phyloP scores from a whole-genome alignment of 2,329 filamentous ascomycete species.

The Fusarium pilosicola region DNA sequence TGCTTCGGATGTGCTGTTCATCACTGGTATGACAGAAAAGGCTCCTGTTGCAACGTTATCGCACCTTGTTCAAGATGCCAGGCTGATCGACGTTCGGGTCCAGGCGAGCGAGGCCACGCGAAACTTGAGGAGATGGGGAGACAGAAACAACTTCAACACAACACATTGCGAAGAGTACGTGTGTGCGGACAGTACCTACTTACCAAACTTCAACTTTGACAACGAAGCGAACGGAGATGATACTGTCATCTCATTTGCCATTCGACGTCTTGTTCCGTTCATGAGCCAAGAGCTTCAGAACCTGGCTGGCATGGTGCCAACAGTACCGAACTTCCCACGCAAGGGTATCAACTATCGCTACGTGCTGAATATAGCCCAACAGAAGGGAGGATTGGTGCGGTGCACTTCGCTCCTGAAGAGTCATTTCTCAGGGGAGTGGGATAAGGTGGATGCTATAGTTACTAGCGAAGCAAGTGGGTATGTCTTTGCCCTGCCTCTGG shows the following conservation, averaged over 20 bases:
- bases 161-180: not conserved
- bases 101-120: slow-evolving; percentile 52
- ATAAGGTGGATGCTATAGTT: slow-evolving; percentile 55
- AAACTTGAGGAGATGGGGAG: slow-evolving; percentile 48
- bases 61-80: slow-evolving; percentile 63
- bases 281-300: slow-evolving; percentile 56
- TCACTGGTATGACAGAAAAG: slow-evolving; percentile 72
- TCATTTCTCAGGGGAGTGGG: slow-evolving; percentile 60
- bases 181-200: slow-evolving; percentile 40
- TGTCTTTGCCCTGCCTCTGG: slow-evolving; percentile 64
- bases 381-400: slow-evolving; percentile 59
- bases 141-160: rapidly evolving
- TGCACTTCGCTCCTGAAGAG: slow-evolving; percentile 61
- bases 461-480: slow-evolving; percentile 68
- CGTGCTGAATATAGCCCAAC: slow-evolving; percentile 65
- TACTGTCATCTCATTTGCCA: slow-evolving; percentile 53
- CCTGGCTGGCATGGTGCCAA: slow-evolving; percentile 61
- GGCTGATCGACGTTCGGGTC: slow-evolving; percentile 64
- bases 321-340: slow-evolving; percentile 61
- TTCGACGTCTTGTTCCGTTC: slow-evolving; percentile 55
- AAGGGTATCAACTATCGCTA: slow-evolving; percentile 65
- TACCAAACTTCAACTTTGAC: slow-evolving; percentile 59
- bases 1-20: slow-evolving; percentile 64
- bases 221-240: slow-evolving; percentile 59
- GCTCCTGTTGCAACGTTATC: slow-evolving; percentile 64